Evolutionary conservation across 805 yeast species (phyloP).

Genomic region (Candida morakotiae): DNA sequence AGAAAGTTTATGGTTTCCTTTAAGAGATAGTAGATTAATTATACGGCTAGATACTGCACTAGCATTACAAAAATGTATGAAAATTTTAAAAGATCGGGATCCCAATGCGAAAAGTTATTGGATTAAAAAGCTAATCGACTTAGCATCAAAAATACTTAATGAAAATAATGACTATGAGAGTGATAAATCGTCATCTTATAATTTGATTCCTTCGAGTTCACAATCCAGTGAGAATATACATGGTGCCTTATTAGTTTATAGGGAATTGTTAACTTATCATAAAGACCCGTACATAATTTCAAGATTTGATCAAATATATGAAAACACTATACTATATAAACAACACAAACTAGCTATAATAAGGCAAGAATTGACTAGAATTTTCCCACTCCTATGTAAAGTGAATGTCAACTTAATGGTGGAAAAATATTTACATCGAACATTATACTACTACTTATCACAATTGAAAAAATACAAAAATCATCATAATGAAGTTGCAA

Average conservation of each 20-base stretch:
- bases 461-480: constrained; percentile 67
- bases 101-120: constrained; percentile 64
- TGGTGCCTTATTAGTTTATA: constrained; percentile 77
- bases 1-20: constrained; percentile 82
- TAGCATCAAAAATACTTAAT: constrained; percentile 59
- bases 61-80: constrained; percentile 72
- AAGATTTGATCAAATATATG: constrained; percentile 73
- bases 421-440: constrained; percentile 73
- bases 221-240: constrained; percentile 67
- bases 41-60: constrained; percentile 83
- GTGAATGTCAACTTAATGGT: constrained; percentile 75
- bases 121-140: constrained; percentile 67
- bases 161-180: constrained; percentile 15
- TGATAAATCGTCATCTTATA: constrained; percentile 14
- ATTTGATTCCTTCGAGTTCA: constrained; percentile 13
- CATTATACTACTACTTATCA: constrained; percentile 70
- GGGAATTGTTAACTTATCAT: constrained; percentile 65
- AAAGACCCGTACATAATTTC: constrained; percentile 71
- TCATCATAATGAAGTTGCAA: constrained; percentile 33
- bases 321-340: constrained; percentile 65
- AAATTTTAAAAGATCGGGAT: constrained; percentile 78
- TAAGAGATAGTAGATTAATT: constrained; percentile 70
- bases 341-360: constrained; percentile 74
- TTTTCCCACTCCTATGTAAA: constrained; percentile 77
- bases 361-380: constrained; percentile 78